Base-by-base conservation (phyloP, 2,329 filamentous ascomycete species). In the Xylaria sp. region DNA sequence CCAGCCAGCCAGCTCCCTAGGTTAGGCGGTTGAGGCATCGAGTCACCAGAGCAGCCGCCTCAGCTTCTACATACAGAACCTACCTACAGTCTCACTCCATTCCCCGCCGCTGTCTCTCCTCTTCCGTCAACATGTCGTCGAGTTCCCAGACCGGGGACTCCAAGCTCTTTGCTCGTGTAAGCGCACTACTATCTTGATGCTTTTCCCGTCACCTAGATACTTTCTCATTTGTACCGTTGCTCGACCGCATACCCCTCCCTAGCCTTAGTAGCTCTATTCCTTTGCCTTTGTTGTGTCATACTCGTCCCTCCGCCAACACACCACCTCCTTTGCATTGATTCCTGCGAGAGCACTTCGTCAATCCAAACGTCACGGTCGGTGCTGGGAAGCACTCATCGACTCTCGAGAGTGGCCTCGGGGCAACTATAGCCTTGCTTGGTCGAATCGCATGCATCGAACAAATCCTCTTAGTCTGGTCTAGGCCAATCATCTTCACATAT, bases 121-220 rank as follows among this genome's bases (percentile, higher is more conserved):
- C 48, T 50, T 65, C 60, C 25, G 61, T 60, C 80, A 82, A 77
- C 78, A 89, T 89, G 87, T 85, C 87, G 77, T 83, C 85, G 70
- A 84, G 85, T 72, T 83, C 90, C 82, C 93, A 93, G 84, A 46
- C 71, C 20, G 94, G 96, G 83, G 96, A 98, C 90, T 97, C 96
- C 85, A 98, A 98, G 89, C 91, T 99, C 85, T 99, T 99, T 86
- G 95, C 96, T 82, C 91, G 96, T 86, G 96, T 99, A 89, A 86
- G 87, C 82, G 51, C 65, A 69, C 70, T 55, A 69, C 70, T 55
- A 37, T 71, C 65, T 70, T 46, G 60, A 34, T 68, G n/a, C 52
- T 44, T 61, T 54, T 39, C 34, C 46, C 39, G 44, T 55, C 23
- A 25, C 32, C 51, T 32, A 58, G 34, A 41, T 52, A 60, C 50